Conservation (phyloP, 2,329 filamentous ascomycete species). For the Botrytis fabae region DNA sequence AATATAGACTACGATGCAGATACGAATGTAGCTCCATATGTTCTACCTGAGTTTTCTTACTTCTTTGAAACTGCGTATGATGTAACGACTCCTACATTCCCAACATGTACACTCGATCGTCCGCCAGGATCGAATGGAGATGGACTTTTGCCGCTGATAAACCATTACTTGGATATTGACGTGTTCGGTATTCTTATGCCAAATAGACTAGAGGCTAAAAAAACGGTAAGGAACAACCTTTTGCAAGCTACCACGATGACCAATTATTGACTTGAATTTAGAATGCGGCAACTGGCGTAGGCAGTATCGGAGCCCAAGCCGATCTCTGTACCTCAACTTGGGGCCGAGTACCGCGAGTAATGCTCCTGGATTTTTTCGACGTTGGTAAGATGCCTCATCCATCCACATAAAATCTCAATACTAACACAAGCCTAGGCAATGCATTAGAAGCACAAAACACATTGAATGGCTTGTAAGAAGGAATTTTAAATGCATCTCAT, state of each 20-base stretch:
- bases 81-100: constrained; percentile 51
- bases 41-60: constrained; percentile 63
- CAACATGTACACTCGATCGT: constrained; percentile 65
- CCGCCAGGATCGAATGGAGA: constrained; percentile 49
- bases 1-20: constrained; percentile 59
- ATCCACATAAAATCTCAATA: not conserved
- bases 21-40: constrained; percentile 55
- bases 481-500: constrained; percentile 4
- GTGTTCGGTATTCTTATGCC: constrained; percentile 52
- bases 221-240: constrained; percentile 24
- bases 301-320: constrained; percentile 54
- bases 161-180: constrained; percentile 61
- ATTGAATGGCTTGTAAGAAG: constrained; percentile 32
- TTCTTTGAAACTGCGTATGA: constrained; percentile 75
- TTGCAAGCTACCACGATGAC: not conserved
- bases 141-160: constrained; percentile 58
- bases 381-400: constrained; percentile 35
- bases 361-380: constrained; percentile 62
- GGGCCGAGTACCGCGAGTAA: constrained; percentile 51
- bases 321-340: constrained; percentile 49
- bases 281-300: constrained; percentile 45
- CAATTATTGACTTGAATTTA: not conserved
- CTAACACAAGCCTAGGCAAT: constrained; percentile 32
- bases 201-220: constrained; percentile 48
- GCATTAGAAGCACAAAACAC: constrained; percentile 38